These are phyloP conservation scores for Fistulifera solaris DNA, from an alignment of 108 stramenopile species.

Conservation along the genomic window DNA sequence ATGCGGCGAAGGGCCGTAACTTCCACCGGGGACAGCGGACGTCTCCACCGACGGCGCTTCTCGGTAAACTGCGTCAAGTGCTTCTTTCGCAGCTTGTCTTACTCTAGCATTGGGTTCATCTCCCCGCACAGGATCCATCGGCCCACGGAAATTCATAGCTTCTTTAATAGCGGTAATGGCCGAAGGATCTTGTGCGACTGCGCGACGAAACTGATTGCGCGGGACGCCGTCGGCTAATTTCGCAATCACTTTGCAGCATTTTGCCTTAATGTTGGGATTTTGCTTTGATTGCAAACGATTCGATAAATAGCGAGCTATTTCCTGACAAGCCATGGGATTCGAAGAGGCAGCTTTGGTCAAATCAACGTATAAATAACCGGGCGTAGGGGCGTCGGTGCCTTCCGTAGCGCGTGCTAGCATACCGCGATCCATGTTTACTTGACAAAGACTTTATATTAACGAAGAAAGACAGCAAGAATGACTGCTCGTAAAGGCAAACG, in stretches of 20 bases:
- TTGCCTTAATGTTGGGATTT: slow-evolving; percentile 88
- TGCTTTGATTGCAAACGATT: slow-evolving; percentile 59
- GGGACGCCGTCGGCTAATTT: slow-evolving; percentile 41
- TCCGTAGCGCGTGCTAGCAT: slow-evolving; percentile 79
- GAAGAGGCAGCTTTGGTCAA: slow-evolving; percentile 85
- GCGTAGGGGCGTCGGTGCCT: slow-evolving; percentile 84
- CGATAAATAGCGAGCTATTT: slow-evolving; percentile 70
- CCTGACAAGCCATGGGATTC: slow-evolving; percentile 58
- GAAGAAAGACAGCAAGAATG: no score
- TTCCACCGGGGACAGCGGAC: neutral
- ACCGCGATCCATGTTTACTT: slow-evolving; percentile 47
- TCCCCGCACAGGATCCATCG: slow-evolving; percentile 90
- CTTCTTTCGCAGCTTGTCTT: slow-evolving; percentile 89
- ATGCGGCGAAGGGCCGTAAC: slow-evolving; percentile 9
- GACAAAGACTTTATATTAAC: no score
- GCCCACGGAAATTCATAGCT: slow-evolving; percentile 77
- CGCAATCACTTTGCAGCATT: slow-evolving; percentile 77
- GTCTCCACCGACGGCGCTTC: slow-evolving; percentile 38
- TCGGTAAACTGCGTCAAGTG: slow-evolving; percentile 86
- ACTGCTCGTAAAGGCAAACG: no score
- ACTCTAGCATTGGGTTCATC: slow-evolving; percentile 88
- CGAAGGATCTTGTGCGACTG: slow-evolving; percentile 60
- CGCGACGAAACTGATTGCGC: slow-evolving; percentile 84
- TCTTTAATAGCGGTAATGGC: slow-evolving; percentile 78
- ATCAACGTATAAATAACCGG: slow-evolving; percentile 96